Evolutionary conservation across 495 filamentous ascomycete species (phyloP).

Genomic region (Trichoderma orchidacearum): DNA sequence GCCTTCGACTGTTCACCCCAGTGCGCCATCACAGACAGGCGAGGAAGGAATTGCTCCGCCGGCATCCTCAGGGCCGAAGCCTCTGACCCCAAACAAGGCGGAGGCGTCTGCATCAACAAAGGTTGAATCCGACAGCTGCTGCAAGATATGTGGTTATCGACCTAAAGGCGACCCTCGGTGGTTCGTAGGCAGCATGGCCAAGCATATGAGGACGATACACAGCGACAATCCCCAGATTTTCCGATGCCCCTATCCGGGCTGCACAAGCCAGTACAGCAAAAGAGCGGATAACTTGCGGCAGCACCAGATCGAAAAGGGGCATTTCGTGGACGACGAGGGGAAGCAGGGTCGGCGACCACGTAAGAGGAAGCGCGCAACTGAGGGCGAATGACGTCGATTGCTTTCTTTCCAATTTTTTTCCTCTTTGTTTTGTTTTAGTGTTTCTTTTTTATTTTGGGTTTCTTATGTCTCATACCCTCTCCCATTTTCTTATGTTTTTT

Average conservation of each 20-base stretch:
- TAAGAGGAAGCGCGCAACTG: slow-evolving; percentile 20
- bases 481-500: too few relatives aligned
- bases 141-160: slow-evolving; percentile 34
- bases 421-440: not conserved
- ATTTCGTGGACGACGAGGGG: slow-evolving; percentile 25
- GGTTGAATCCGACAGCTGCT: slow-evolving; percentile 23
- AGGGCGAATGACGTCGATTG: slow-evolving; percentile 8
- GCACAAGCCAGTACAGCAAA: slow-evolving; percentile 34
- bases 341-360: slow-evolving; percentile 16
- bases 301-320: slow-evolving; percentile 35
- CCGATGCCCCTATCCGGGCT: slow-evolving; percentile 32
- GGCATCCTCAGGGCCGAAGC: slow-evolving; percentile 2
- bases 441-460: not conserved
- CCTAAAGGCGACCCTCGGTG: slow-evolving; percentile 37
- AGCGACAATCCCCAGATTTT: slow-evolving; percentile 26
- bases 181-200: slow-evolving; percentile 39
- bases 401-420: not conserved
- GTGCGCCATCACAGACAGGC: not conserved
- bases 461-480: too few relatives aligned
- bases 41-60: not conserved
- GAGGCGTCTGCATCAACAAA: slow-evolving; percentile 9
- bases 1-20: not conserved
- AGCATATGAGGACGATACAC: slow-evolving; percentile 36
- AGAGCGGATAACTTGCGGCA: slow-evolving; percentile 34
- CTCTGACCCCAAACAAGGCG: slow-evolving; percentile 7